Evolutionary conservation across 768 basidiomycete species (phyloP).

Genomic region (Pseudohyphozyma bogoriensis): DNA sequence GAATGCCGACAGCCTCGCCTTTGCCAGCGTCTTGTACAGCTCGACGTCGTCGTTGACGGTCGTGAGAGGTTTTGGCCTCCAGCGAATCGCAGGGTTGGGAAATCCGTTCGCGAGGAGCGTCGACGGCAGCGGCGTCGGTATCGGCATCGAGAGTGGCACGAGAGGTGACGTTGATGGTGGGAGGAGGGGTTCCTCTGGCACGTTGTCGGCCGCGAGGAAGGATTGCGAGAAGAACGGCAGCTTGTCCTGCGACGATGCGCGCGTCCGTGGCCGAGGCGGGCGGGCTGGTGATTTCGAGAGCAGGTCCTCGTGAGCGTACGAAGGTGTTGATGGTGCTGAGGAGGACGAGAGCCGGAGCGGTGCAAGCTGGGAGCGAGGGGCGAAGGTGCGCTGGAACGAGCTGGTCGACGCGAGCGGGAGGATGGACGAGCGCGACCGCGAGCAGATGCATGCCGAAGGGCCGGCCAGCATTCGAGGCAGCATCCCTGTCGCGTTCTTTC

Average conservation of each 20-base stretch:
- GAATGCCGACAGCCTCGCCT: constrained; percentile 56
- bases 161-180: constrained; percentile 27
- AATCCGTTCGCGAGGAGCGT: constrained; percentile 23
- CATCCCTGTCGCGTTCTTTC: too few species aligned
- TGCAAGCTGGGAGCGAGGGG: too few species aligned
- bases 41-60: constrained; percentile 16
- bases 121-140: constrained; percentile 12
- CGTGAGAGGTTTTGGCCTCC: constrained; percentile 15
- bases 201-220: constrained; percentile 5
- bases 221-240: constrained; percentile 12
- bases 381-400: too few species aligned
- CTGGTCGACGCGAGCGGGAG: too few species aligned
- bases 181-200: constrained; percentile 12
- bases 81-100: constrained; percentile 25
- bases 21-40: constrained; percentile 24
- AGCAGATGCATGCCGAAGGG: too few species aligned
- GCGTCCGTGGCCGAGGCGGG: background rate
- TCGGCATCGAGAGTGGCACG: constrained; percentile 13
- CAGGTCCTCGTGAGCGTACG: constrained; percentile 27
- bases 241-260: background rate
- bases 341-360: background rate
- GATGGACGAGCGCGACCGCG: too few species aligned
- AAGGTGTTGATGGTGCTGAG: background rate
- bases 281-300: background rate
- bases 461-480: too few species aligned